These are phyloP conservation scores for Delphinella strobiligena DNA, from an alignment of 2,329 filamentous ascomycete species.

Conservation along the genomic window DNA sequence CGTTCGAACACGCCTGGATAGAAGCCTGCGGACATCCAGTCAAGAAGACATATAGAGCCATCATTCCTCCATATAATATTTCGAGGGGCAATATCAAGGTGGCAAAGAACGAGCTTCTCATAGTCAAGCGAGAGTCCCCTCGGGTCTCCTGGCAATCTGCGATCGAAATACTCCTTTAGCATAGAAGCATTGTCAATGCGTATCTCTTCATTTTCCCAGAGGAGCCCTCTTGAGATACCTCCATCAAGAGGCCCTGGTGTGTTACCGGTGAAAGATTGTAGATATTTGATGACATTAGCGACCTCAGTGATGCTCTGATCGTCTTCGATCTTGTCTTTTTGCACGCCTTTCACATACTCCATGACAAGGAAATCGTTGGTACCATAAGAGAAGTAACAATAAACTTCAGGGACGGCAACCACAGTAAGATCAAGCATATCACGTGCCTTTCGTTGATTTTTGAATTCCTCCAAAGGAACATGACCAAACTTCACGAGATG, in stretches of 20 bases:
- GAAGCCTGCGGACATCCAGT: conserved; percentile 10
- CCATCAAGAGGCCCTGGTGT: background rate
- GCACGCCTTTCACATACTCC: background rate
- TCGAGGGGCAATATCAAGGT: conserved; percentile 12
- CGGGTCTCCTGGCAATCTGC: too few species aligned
- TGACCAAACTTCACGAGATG: conserved; percentile 1
- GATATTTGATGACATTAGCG: background rate
- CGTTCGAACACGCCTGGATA: conserved; percentile 10
- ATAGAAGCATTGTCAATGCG: background rate
- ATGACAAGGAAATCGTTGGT: background rate
- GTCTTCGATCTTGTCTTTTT: background rate
- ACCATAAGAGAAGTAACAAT: background rate
- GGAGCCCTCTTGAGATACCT: background rate
- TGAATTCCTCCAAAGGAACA: background rate
- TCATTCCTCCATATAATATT: conserved; percentile 11
- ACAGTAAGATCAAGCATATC: background rate
- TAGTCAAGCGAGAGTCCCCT: too few species aligned
- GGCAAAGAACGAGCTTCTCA: conserved; percentile 11
- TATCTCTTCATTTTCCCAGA: conserved; percentile 1
- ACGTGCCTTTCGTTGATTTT: background rate
- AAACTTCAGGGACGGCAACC: background rate
- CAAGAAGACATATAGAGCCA: conserved; percentile 9
- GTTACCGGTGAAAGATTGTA: background rate
- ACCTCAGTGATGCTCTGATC: background rate
- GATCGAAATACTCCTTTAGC: background rate